Evolutionary conservation across 208 protist species (phyloP), one percentile per base, ranked within the genome.

Genomic region (Crithidia bombi): DNA sequence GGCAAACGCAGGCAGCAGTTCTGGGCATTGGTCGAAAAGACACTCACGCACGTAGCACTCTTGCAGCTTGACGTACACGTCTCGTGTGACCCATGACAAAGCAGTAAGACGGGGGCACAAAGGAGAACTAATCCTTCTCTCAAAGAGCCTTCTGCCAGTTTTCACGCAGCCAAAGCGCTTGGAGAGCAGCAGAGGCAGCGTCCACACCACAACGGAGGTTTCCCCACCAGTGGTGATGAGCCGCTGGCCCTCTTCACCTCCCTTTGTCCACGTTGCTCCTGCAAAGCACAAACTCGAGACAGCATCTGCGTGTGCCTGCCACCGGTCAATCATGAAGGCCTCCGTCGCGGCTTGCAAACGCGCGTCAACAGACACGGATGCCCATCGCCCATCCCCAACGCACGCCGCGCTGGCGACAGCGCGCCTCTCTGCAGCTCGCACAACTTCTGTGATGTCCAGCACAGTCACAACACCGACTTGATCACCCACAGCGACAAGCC

Each of bases 281-380:
- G 52, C 49, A 30, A 74, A 67, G 35, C 59, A 73, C 3, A 91
- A 49, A 15, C 81, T 76, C 0, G 78, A 78, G 3, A 93, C 79
- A 43, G 78, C 75, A 5, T 92, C 56, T 25, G 36, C 28, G 61
- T 96, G 88, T 23, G 79, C 91, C 33, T 80, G 79, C 91, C 91
- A 96, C 14, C 91, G 91, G 26, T 87, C 82, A 2, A 92, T 41
- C 49, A 93, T 76, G 19, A 69, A 30, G 58, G 7, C 19, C 86
- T 65, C 35, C 51, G 32, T 39, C 46, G 30, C 62, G 23, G 55
- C 41, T 21, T 36, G 33, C 5, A 47, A 5, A 39, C 44, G 21
- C 19, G n/a, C 32, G 12, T 36, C n/a, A 15, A 21, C 19, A 11
- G 21, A 14, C 46, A 25, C 25, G 19, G 49, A 43, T 6, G 15